phyloP scores from a whole-genome alignment of 768 basidiomycete species.

The Podaxis carcinomalis region DNA sequence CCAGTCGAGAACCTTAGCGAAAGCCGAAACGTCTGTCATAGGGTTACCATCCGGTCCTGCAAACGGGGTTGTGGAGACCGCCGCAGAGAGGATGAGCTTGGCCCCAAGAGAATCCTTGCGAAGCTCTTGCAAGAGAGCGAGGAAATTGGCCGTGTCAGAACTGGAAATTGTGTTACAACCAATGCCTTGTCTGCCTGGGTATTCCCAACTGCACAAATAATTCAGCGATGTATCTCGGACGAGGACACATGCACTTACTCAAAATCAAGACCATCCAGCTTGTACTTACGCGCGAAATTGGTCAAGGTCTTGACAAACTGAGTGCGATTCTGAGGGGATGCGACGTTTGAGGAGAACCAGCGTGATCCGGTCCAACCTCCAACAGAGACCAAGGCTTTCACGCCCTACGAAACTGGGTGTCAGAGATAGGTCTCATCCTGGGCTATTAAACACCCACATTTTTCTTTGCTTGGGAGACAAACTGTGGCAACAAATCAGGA shows the following conservation, averaged over 20 bases:
- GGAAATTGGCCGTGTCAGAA: slow-evolving; percentile 72
- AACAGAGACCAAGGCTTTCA: slow-evolving; percentile 54
- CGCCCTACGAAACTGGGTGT: slow-evolving; percentile 32
- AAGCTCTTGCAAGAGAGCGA: slow-evolving; percentile 73
- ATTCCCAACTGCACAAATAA: slow-evolving; percentile 69
- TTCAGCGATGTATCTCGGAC: neutral
- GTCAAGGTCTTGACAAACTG: slow-evolving; percentile 59
- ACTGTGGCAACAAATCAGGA: slow-evolving; percentile 45
- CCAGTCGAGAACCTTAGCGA: slow-evolving; percentile 61
- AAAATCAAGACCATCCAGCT: slow-evolving; percentile 56
- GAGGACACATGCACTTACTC: slow-evolving; percentile 30
- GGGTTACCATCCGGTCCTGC: slow-evolving; percentile 47
- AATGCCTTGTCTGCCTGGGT: slow-evolving; percentile 65
- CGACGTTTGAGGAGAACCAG: slow-evolving; percentile 61
- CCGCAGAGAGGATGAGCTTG: slow-evolving; percentile 55
- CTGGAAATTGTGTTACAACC: slow-evolving; percentile 64
- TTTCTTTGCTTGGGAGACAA: slow-evolving; percentile 45
- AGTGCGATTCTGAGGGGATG: slow-evolving; percentile 52
- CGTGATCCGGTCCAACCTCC: slow-evolving; percentile 70
- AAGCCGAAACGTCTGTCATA: slow-evolving; percentile 60
- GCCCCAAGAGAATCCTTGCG: slow-evolving; percentile 48
- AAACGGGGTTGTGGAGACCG: slow-evolving; percentile 38
- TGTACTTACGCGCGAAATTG: slow-evolving; percentile 46
- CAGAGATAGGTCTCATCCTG: neutral
- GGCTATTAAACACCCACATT: slow-evolving; percentile 26